These are phyloP conservation scores for Wakefieldia striispora DNA, from an alignment of 768 basidiomycete species.

Conservation along the genomic window DNA sequence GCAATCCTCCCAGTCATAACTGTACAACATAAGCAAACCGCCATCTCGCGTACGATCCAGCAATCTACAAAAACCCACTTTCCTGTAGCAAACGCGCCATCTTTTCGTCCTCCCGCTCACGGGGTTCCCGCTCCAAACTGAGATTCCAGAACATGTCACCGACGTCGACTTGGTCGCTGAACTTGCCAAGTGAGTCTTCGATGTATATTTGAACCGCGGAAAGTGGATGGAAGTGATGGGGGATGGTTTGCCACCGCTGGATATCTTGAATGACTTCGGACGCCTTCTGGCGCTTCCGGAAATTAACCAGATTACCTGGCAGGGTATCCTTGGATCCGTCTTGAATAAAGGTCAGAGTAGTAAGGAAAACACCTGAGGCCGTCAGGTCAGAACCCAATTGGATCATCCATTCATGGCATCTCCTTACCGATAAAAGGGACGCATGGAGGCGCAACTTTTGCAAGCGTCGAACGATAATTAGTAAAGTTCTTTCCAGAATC, in stretches of 20 bases:
- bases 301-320: slow-evolving; percentile 81
- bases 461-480: slow-evolving; percentile 83
- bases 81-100: slow-evolving; percentile 89
- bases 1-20: slow-evolving; percentile 13
- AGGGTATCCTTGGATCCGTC: slow-evolving; percentile 91
- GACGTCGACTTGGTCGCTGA: slow-evolving; percentile 62
- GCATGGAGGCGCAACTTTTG: slow-evolving; percentile 84
- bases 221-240: slow-evolving; percentile 80
- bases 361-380: slow-evolving; percentile 84
- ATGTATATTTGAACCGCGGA: slow-evolving; percentile 70
- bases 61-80: slow-evolving; percentile 72
- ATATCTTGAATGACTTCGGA: slow-evolving; percentile 92
- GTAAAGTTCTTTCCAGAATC: slow-evolving; percentile 93
- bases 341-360: slow-evolving; percentile 96
- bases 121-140: slow-evolving; percentile 85
- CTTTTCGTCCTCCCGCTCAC: slow-evolving; percentile 95
- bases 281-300: slow-evolving; percentile 90
- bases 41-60: neutral
- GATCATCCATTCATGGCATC: neutral
- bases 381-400: slow-evolving; percentile 1
- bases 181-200: slow-evolving; percentile 72
- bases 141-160: slow-evolving; percentile 82
- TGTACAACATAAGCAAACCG: slow-evolving; percentile 20
- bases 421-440: slow-evolving; percentile 91
- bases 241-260: slow-evolving; percentile 89